These are phyloP conservation scores for Globisporangium canariense DNA, from an alignment of 352 stramenopile species.

Conservation along the genomic window DNA sequence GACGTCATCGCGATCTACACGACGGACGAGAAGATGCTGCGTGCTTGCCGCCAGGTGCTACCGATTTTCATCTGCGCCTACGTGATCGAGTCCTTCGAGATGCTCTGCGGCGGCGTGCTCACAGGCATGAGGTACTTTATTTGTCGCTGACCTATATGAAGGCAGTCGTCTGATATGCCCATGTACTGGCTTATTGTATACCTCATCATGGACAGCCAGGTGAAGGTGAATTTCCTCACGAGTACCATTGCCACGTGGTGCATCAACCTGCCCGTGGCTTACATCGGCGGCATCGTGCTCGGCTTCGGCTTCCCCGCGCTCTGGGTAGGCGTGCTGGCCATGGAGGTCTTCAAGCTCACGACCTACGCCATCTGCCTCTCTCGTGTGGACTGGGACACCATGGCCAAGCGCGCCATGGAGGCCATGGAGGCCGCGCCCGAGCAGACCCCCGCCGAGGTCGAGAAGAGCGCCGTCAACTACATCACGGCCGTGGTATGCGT, in stretches of 20 bases:
- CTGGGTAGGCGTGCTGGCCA: constrained; percentile 56
- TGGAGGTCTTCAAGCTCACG: constrained; percentile 64
- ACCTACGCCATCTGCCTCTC: constrained; percentile 43
- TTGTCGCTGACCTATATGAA: no score
- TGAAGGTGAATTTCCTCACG: constrained; percentile 58
- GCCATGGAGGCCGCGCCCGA: constrained; percentile 42
- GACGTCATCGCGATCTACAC: constrained; percentile 61
- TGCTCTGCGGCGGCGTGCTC: constrained; percentile 50
- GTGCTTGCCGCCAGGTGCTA: constrained; percentile 45
- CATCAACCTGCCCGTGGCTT: constrained; percentile 63
- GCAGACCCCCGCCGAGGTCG: constrained; percentile 30
- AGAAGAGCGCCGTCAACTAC: constrained; percentile 58
- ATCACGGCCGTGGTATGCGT: constrained; percentile 38
- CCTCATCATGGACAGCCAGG: constrained; percentile 29
- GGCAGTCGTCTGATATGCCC: neutral
- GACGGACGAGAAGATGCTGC: constrained; percentile 43
- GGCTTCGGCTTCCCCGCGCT: constrained; percentile 59
- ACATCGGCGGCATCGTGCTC: constrained; percentile 46
- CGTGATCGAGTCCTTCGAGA: constrained; percentile 60
- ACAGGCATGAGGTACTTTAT: constrained; percentile 58
- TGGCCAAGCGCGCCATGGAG: constrained; percentile 40
- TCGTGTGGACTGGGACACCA: constrained; percentile 43
- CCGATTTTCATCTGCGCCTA: constrained; percentile 61
- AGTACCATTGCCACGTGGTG: constrained; percentile 64
- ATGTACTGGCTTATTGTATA: neutral